A percentile compares a stretch with the other conserved stretches of the same genome.
Conservation (phyloP, 208 protist genomes). For the Wallacemonas sp. region DNA sequence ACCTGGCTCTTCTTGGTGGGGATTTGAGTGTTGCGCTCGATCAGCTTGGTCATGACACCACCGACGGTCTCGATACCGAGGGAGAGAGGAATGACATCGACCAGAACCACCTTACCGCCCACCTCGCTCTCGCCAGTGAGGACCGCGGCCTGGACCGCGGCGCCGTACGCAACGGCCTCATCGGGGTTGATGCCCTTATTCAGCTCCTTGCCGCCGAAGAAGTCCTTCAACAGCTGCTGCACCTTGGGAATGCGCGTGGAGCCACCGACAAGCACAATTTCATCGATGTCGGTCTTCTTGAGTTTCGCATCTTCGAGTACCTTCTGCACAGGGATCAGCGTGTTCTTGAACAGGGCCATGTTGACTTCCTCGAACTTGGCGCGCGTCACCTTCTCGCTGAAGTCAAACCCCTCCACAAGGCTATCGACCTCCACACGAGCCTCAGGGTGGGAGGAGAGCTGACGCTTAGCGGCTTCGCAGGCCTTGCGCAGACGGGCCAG, state of each 20-base stretch:
- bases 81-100: constrained; percentile 90
- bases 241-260: constrained; percentile 97
- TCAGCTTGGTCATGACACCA: constrained; percentile 90
- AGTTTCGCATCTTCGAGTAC: constrained; percentile 95
- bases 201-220: constrained; percentile 97
- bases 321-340: constrained; percentile 93
- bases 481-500: constrained; percentile 63
- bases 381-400: constrained; percentile 94
- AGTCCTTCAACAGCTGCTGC: constrained; percentile 95
- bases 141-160: constrained; percentile 97
- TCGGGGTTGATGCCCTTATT: constrained; percentile 97
- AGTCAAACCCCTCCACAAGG: constrained; percentile 95
- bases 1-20: constrained; percentile 63
- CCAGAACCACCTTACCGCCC: constrained; percentile 85
- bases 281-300: constrained; percentile 95
- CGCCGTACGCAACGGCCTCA: constrained; percentile 98
- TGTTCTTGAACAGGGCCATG: constrained; percentile 96
- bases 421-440: constrained; percentile 95
- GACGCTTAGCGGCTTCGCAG: constrained; percentile 65
- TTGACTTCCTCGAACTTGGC: constrained; percentile 97
- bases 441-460: constrained; percentile 81
- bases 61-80: constrained; percentile 94
- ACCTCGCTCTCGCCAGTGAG: constrained; percentile 76
- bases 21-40: constrained; percentile 62
- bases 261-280: constrained; percentile 97